Evolutionary conservation across 208 protist species (phyloP).

Genomic region (Zelonia costaricensis): DNA sequence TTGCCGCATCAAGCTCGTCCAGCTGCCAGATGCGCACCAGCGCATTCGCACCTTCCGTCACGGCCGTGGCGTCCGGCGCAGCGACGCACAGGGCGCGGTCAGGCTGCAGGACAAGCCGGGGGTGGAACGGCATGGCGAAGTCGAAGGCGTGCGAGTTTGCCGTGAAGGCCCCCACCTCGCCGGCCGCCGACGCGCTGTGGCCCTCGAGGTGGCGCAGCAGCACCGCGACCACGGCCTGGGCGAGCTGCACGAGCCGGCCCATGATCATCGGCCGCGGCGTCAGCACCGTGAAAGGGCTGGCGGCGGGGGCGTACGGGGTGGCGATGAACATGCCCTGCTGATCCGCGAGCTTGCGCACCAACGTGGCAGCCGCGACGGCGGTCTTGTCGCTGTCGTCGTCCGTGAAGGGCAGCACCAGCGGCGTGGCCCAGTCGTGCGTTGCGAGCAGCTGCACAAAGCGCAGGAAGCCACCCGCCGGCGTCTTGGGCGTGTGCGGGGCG

Average conservation of each 20-base stretch:
- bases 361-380: conserved; percentile 39
- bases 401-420: conserved; percentile 75
- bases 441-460: conserved; percentile 79
- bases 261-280: conserved; percentile 85
- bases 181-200: conserved; percentile 16
- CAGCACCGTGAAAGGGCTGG: conserved; percentile 77
- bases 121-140: conserved; percentile 70
- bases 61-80: neutral
- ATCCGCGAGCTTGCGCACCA: conserved; percentile 59
- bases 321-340: conserved; percentile 85
- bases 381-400: conserved; percentile 41
- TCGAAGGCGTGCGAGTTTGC: conserved; percentile 64
- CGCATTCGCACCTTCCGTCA: neutral
- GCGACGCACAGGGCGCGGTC: conserved; percentile 47
- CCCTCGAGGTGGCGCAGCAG: conserved; percentile 48
- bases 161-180: conserved; percentile 58
- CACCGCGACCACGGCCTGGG: conserved; percentile 46
- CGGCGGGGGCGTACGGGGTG: conserved; percentile 71
- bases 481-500: conserved; percentile 43
- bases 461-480: conserved; percentile 70
- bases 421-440: conserved; percentile 73
- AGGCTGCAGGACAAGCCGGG: conserved; percentile 66
- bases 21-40: conserved; percentile 65
- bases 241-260: conserved; percentile 80
- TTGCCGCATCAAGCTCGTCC: conserved; percentile 66